A percentile compares a stretch with the other conserved stretches of the same genome.
Evolutionary conservation across 2,329 filamentous ascomycete species (phyloP).

Genomic region (Trichoderma breve): DNA sequence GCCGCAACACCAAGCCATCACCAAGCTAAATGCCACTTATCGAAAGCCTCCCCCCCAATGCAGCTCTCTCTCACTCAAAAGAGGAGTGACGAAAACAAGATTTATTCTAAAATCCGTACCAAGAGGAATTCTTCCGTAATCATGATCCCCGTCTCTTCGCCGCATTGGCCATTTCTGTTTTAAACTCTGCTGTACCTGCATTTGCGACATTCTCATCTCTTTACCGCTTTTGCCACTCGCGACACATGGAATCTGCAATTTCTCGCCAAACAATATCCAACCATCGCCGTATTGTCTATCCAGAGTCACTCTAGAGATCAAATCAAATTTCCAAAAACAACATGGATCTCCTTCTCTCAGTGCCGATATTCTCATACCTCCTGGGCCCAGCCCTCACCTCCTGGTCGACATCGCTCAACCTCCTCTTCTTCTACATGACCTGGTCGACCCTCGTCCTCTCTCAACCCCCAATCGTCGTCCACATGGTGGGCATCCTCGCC

Average conservation of each 20-base stretch:
- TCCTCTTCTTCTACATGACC: conserved; percentile 87
- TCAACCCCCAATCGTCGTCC: conserved; percentile 71
- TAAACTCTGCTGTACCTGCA: conserved; percentile 11
- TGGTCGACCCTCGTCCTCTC: conserved; percentile 82
- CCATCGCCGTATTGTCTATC: not conserved
- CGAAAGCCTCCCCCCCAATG: not conserved
- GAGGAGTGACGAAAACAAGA: not conserved
- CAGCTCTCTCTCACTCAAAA: not conserved
- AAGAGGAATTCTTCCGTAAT: not conserved
- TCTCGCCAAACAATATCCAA: not conserved
- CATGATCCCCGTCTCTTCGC: not conserved
- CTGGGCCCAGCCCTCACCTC: conserved; percentile 61
- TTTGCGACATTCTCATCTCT: not conserved
- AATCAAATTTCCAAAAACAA: conserved; percentile 15
- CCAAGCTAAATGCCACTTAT: not conserved
- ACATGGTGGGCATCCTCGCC: conserved; percentile 67
- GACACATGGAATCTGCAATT: not conserved
- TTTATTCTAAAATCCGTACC: not conserved
- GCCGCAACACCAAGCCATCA: not conserved
- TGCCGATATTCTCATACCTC: conserved; percentile 70
- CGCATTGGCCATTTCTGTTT: not conserved
- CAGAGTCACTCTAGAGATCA: not conserved
- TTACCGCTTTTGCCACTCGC: not conserved
- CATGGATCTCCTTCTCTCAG: conserved; percentile 68
- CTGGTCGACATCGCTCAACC: conserved; percentile 76